These are phyloP conservation scores for Herpetospermum pedunculosum DNA, from an alignment of 306 rosid species.

Conservation along the genomic window DNA sequence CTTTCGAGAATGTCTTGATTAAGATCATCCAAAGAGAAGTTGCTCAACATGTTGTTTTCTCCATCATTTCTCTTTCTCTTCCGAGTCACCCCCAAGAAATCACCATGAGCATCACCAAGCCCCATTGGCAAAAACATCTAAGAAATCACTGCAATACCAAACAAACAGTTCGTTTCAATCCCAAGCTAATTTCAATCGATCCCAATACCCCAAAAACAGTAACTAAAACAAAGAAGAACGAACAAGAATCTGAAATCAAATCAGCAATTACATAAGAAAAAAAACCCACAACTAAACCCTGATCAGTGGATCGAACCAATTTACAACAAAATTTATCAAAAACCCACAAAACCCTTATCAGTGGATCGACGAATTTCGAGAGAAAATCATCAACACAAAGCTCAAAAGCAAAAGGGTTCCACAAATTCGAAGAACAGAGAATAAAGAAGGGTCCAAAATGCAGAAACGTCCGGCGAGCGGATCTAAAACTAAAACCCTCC, in stretches of 20 bases:
- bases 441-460: too few relatives aligned
- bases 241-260: neutral
- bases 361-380: neutral
- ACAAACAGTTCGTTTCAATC: neutral
- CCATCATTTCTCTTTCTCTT: constrained; percentile 57
- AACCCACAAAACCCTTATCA: neutral
- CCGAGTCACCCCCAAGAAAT: constrained; percentile 21
- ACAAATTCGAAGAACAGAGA: neutral
- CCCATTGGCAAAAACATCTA: constrained; percentile 34
- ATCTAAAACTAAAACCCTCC: neutral
- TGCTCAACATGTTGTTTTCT: constrained; percentile 15
- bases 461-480: neutral
- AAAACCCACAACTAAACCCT: neutral
- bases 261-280: neutral
- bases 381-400: neutral
- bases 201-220: neutral
- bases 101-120: constrained; percentile 14
- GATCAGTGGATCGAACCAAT: neutral
- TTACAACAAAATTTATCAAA: neutral
- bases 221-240: neutral
- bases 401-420: neutral
- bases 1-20: constrained; percentile 80
- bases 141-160: constrained; percentile 31
- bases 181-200: neutral
- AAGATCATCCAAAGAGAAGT: constrained; percentile 55